These are phyloP conservation scores for Silene latifolia DNA, from an alignment of 148 eudicot genomes.

Conservation along the genomic window DNA sequence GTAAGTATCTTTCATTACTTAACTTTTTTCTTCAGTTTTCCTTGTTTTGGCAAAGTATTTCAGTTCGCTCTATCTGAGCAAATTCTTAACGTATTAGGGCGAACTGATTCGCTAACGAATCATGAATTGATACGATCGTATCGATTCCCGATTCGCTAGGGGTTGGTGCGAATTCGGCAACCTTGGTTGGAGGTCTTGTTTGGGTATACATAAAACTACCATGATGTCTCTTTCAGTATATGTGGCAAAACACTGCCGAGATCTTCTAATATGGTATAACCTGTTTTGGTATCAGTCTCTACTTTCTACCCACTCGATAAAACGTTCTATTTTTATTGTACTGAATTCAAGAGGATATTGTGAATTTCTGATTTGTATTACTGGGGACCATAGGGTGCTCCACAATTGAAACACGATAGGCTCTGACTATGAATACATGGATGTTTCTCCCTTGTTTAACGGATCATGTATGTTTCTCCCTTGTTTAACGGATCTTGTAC, in stretches of 20 bases:
- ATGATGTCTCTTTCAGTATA: not conserved
- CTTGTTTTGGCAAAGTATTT: no score
- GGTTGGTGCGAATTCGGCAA: no score
- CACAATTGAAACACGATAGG: not conserved
- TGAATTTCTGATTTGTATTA: not conserved
- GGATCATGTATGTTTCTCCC: no score
- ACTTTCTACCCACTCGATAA: not conserved
- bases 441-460: no score
- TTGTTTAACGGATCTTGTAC: not conserved
- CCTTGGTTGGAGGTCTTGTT: not conserved
- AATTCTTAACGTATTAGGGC: no score
- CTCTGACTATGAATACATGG: not conserved
- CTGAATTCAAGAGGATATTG: not conserved
- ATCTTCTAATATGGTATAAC: not conserved
- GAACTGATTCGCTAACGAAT: no score
- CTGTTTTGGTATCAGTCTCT: not conserved
- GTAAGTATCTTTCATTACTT: no score
- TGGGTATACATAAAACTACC: conserved; percentile 1
- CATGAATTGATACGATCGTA: no score
- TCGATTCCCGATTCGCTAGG: no score
- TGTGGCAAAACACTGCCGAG: not conserved
- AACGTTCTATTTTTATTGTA: not conserved
- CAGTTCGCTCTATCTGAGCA: no score
- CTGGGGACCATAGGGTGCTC: not conserved
- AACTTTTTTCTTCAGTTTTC: no score